A percentile compares a stretch with the other conserved stretches of the same genome.
These are phyloP conservation scores for Begonia peltatifolia DNA, from an alignment of 306 rosid species.

Conservation along the genomic window DNA sequence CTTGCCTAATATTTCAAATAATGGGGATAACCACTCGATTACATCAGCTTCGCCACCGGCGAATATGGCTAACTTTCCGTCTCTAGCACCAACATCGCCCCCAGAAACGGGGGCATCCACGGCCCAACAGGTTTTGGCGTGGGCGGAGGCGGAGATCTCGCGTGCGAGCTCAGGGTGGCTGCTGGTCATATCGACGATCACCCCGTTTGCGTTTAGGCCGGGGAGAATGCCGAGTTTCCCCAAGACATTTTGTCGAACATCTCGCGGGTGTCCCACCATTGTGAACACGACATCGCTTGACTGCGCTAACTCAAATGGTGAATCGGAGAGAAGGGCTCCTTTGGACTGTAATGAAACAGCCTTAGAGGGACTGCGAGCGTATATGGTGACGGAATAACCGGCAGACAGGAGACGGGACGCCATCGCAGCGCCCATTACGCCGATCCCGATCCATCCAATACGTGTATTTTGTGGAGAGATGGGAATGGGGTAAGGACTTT, in stretches of 20 bases:
- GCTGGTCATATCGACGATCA: constrained; percentile 56
- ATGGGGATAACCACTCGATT: constrained; percentile 45
- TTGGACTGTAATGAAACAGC: constrained; percentile 34
- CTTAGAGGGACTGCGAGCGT: constrained; percentile 63
- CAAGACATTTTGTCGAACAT: constrained; percentile 41
- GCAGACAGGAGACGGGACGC: constrained; percentile 64
- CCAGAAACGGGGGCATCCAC: constrained; percentile 84
- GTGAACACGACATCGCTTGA: constrained; percentile 46
- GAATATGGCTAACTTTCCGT: constrained; percentile 58
- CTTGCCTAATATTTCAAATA: constrained; percentile 38
- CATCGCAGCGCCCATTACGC: constrained; percentile 83
- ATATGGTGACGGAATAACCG: constrained; percentile 57
- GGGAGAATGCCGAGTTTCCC: constrained; percentile 21
- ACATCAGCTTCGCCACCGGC: constrained; percentile 46
- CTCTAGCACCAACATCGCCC: constrained; percentile 74
- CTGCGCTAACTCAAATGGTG: constrained; percentile 34
- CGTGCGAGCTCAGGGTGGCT: constrained; percentile 65
- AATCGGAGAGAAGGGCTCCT: constrained; percentile 36
- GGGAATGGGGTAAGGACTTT: constrained; percentile 44
- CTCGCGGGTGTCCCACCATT: constrained; percentile 64
- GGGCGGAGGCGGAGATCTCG: constrained; percentile 30
- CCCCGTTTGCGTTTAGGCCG: constrained; percentile 31
- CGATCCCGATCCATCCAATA: constrained; percentile 68
- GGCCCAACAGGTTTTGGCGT: constrained; percentile 33
- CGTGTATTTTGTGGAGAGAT: constrained; percentile 34